Percentiles rank a stretch among this genome's conserved stretches.
phyloP scores from a whole-genome alignment of 2,329 filamentous ascomycete genomes.

The Pseudopyricularia cyperi region DNA sequence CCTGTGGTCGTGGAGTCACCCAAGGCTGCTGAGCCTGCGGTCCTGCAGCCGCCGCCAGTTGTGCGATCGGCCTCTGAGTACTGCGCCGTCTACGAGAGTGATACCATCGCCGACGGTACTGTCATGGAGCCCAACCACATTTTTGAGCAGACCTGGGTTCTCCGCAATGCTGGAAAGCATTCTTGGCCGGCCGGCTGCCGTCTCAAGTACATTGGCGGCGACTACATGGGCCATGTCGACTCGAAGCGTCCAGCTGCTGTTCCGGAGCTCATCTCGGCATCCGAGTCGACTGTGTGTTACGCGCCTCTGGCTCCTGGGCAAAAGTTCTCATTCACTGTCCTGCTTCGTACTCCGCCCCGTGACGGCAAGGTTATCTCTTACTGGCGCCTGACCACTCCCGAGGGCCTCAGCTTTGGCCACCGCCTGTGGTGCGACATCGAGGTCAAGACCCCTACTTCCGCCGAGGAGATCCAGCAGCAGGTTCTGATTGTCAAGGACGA shows the following conservation, averaged over 20 bases:
- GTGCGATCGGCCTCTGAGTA: conserved; percentile 5
- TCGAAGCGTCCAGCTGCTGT: conserved; percentile 67
- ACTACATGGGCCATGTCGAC: conserved; percentile 91
- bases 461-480: conserved; percentile 13
- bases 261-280: conserved; percentile 62
- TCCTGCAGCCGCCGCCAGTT: conserved; percentile 18
- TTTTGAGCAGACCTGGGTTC: conserved; percentile 84
- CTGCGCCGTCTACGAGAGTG: conserved; percentile 55
- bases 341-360: conserved; percentile 67
- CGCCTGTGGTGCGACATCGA: conserved; percentile 89
- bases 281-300: conserved; percentile 68
- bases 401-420: conserved; percentile 78
- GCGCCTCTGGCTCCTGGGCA: conserved; percentile 59
- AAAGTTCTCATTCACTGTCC: conserved; percentile 67
- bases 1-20: conserved; percentile 5
- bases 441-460: conserved; percentile 32
- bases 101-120: conserved; percentile 69
- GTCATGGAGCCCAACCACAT: conserved; percentile 54
- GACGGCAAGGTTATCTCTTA: conserved; percentile 80
- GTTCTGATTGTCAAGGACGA: conserved; percentile 13
- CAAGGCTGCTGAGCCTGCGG: conserved; percentile 10
- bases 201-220: conserved; percentile 83
- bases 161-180: conserved; percentile 68
- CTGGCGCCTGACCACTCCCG: conserved; percentile 80
- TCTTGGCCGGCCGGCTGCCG: conserved; percentile 83